Conservation (phyloP, 345 rosid genomes). For the Lenwebbia sp. region DNA sequence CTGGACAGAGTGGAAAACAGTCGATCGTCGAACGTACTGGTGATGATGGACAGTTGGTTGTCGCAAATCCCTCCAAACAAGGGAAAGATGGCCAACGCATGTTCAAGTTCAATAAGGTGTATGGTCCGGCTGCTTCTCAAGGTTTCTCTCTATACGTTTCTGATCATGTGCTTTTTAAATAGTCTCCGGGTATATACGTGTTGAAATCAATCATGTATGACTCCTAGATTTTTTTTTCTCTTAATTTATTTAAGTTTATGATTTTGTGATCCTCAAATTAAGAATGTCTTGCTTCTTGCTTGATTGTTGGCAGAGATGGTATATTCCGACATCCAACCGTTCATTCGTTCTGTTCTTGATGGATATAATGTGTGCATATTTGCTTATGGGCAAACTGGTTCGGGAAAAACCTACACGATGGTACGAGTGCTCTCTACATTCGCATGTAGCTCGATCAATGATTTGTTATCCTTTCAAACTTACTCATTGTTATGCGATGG, state of each 20-base stretch:
- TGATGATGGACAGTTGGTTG: slow-evolving; percentile 67
- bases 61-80: slow-evolving; percentile 60
- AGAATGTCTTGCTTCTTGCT: background rate
- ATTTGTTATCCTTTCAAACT: background rate
- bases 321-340: slow-evolving; percentile 58
- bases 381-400: slow-evolving; percentile 99
- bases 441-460: background rate
- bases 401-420: slow-evolving; percentile 94
- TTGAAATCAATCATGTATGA: background rate
- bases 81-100: slow-evolving; percentile 65
- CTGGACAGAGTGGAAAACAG: slow-evolving; percentile 41
- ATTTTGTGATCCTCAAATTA: background rate
- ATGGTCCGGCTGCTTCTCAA: slow-evolving; percentile 63
- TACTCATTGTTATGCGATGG: background rate
- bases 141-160: slow-evolving; percentile 24
- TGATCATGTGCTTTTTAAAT: background rate
- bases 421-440: slow-evolving; percentile 13
- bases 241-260: background rate
- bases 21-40: slow-evolving; percentile 53
- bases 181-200: background rate
- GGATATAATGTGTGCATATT: slow-evolving; percentile 88
- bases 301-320: slow-evolving; percentile 54
- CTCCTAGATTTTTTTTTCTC: background rate
- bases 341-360: slow-evolving; percentile 72
- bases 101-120: slow-evolving; percentile 75